Percentiles rank a stretch among this genome's conserved stretches.
Evolutionary conservation across 1,284 basidiomycete genomes (phyloP).

Genomic region (Ganoderma meredithae): DNA sequence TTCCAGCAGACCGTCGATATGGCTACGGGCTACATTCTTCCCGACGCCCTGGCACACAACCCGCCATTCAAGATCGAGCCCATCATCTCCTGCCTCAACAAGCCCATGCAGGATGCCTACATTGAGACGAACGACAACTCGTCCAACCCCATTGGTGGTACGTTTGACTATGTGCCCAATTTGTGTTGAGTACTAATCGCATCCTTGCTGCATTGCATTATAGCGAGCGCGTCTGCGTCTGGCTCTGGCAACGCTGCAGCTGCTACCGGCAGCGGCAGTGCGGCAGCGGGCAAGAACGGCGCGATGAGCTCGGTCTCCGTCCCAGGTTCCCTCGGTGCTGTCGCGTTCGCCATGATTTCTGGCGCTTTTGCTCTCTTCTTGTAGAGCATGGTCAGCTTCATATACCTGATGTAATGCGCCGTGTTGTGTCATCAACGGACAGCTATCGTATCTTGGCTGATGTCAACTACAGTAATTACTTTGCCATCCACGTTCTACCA

Average conservation of each 20-base stretch:
- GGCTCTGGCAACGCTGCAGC: constrained; percentile 1
- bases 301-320: constrained; percentile 22
- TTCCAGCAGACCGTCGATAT: constrained; percentile 74
- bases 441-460: background rate
- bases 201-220: background rate
- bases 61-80: constrained; percentile 69
- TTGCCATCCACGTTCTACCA: background rate
- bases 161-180: background rate
- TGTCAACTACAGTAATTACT: constrained; percentile 2
- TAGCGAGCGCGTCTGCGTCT: background rate
- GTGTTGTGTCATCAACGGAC: constrained; percentile 38
- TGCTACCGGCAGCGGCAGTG: constrained; percentile 16
- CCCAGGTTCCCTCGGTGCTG: constrained; percentile 18
- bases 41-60: constrained; percentile 67
- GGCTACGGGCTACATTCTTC: constrained; percentile 76
- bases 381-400: constrained; percentile 5
- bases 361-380: constrained; percentile 28
- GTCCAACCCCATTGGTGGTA: constrained; percentile 52
- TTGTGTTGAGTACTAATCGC: too few species aligned
- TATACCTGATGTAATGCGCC: constrained; percentile 24
- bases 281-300: constrained; percentile 20
- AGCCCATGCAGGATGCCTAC: constrained; percentile 65
- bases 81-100: constrained; percentile 73
- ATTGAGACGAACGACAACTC: constrained; percentile 72
- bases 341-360: constrained; percentile 26